Conservation (phyloP, 2,329 filamentous ascomycete genomes). For the Dactylellina haptotyla region DNA sequence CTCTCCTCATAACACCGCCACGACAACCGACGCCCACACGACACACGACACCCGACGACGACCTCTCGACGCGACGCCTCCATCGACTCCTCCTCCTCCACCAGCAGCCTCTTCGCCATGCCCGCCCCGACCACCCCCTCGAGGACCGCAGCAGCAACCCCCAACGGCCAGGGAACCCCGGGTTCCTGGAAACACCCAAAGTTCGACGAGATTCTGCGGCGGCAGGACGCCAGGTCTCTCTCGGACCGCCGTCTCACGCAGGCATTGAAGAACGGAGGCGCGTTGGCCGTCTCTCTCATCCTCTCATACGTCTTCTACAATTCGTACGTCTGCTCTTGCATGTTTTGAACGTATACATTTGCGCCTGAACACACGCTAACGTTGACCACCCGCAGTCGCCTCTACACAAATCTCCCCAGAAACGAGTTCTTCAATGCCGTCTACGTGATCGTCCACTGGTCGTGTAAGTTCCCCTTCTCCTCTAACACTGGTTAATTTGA, state of each 20-base stretch:
- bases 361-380: neutral
- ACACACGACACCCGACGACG: conserved; percentile 7
- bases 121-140: conserved; percentile 35
- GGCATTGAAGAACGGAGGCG: conserved; percentile 36
- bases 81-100: neutral
- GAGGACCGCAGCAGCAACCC: conserved; percentile 8
- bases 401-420: conserved; percentile 42
- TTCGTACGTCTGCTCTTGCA: conserved; percentile 38
- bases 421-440: conserved; percentile 33
- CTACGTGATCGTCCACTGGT: conserved; percentile 29
- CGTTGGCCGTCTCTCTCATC: conserved; percentile 18
- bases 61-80: neutral
- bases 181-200: conserved; percentile 53
- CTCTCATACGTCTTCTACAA: conserved; percentile 31
- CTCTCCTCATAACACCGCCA: neutral
- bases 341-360: too few relatives aligned
- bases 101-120: conserved; percentile 13
- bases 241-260: conserved; percentile 41
- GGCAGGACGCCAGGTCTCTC: conserved; percentile 43
- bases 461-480: conserved; percentile 16
- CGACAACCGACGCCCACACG: conserved; percentile 2
- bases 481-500: neutral
- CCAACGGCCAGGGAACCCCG: conserved; percentile 36
- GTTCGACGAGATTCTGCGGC: conserved; percentile 50
- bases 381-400: neutral